Conservation (phyloP, 352 stramenopile genomes). For the Phytophthora quininea region DNA sequence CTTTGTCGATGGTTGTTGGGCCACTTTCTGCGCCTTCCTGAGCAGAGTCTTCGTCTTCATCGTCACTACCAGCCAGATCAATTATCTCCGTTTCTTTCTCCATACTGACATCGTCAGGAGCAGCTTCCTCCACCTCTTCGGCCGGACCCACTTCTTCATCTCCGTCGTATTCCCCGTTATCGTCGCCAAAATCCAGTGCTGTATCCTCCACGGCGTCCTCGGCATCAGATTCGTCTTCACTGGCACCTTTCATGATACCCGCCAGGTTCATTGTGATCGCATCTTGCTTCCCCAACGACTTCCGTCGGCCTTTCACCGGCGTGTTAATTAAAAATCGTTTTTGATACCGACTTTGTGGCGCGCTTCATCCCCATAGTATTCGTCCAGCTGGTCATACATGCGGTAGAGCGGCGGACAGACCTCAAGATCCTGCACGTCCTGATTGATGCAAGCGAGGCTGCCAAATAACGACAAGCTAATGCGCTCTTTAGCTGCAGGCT, state of each 20-base stretch:
- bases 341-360: constrained; percentile 65
- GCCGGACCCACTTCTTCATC: constrained; percentile 33
- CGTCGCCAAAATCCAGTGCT: constrained; percentile 41
- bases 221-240: constrained; percentile 50
- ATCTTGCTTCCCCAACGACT: constrained; percentile 38
- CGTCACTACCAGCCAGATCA: constrained; percentile 30
- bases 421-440: constrained; percentile 58
- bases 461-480: constrained; percentile 59
- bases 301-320: constrained; percentile 48
- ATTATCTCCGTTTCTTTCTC: constrained; percentile 35
- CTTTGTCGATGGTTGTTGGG: constrained; percentile 25
- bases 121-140: constrained; percentile 22
- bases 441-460: constrained; percentile 54
- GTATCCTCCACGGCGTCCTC: constrained; percentile 43
- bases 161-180: constrained; percentile 40
- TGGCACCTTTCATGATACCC: constrained; percentile 43
- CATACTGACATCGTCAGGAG: constrained; percentile 36
- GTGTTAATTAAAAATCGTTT: constrained; percentile 63
- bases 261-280: constrained; percentile 42
- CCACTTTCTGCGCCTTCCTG: constrained; percentile 22
- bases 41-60: constrained; percentile 24
- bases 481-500: constrained; percentile 32
- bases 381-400: constrained; percentile 79
- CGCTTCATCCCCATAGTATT: constrained; percentile 58
- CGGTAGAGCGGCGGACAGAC: constrained; percentile 72